Evolutionary conservation across 1,139 yeast species (phyloP).

Genomic region (Yamadazyma spencermartinsiae): DNA sequence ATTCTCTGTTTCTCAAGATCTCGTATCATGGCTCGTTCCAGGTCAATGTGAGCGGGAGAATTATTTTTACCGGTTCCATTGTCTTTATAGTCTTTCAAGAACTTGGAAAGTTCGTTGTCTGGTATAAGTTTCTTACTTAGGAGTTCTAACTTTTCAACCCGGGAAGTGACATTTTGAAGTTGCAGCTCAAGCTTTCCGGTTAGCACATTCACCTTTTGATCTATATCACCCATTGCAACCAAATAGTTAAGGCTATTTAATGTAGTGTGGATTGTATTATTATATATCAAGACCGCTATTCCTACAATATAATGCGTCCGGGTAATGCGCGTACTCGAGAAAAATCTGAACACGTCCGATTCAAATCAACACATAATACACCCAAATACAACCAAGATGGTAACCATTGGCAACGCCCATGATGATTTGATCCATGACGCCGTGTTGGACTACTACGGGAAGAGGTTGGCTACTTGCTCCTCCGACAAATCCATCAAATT

Average conservation of each 20-base stretch:
- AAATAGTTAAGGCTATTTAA: no score
- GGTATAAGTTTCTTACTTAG: constrained; percentile 25
- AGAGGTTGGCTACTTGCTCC: constrained; percentile 91
- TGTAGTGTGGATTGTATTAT: no score
- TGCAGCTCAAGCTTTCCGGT: constrained; percentile 7
- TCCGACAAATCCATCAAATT: constrained; percentile 93
- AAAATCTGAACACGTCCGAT: constrained; percentile 8
- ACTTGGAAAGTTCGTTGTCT: constrained; percentile 15
- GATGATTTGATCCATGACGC: constrained; percentile 96
- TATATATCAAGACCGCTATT: no score
- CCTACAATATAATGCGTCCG: no score
- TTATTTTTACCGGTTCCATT: not conserved
- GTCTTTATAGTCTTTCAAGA: constrained; percentile 6
- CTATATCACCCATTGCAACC: constrained; percentile 11
- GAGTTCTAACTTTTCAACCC: constrained; percentile 20
- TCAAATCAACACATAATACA: constrained; percentile 2
- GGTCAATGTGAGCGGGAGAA: not conserved
- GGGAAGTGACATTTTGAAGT: constrained; percentile 9
- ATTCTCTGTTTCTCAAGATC: constrained; percentile 37
- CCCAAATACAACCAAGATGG: constrained; percentile 37
- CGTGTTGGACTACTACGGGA: constrained; percentile 93
- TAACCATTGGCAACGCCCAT: constrained; percentile 77
- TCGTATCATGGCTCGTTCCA: constrained; percentile 7
- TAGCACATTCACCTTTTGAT: constrained; percentile 10
- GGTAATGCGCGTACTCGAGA: constrained; percentile 3